phyloP scores from a whole-genome alignment of 2,329 filamentous ascomycete genomes.

The Pseudonectria buxi region DNA sequence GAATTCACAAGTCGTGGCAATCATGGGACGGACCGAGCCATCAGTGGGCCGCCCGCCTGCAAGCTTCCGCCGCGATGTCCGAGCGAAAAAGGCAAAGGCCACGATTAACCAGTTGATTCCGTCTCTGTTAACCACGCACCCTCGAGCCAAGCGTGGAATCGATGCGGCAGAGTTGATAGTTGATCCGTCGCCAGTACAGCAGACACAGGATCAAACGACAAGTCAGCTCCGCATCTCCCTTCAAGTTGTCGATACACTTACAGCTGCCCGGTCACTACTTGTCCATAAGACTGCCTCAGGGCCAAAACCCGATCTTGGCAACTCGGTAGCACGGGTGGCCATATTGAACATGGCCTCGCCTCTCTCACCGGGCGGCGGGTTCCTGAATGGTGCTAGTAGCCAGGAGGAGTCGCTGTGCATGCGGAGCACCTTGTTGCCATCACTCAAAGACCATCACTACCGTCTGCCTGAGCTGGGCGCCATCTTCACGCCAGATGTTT shows the following conservation, averaged over 20 bases:
- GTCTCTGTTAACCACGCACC: constrained; percentile 43
- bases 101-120: constrained; percentile 56
- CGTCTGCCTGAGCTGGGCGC: constrained; percentile 51
- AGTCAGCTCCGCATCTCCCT: constrained; percentile 30
- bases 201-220: background rate
- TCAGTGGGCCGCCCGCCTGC: constrained; percentile 17
- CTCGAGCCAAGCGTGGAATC: constrained; percentile 48
- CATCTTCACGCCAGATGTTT: constrained; percentile 50
- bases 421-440: constrained; percentile 52
- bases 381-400: constrained; percentile 51
- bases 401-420: constrained; percentile 58
- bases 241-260: constrained; percentile 44
- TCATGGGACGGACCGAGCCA: constrained; percentile 22
- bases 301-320: constrained; percentile 3
- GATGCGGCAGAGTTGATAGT: constrained; percentile 44
- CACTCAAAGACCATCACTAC: constrained; percentile 52
- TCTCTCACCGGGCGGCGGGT: constrained; percentile 53
- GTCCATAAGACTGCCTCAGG: background rate
- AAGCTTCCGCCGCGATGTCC: constrained; percentile 26
- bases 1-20: too few species aligned
- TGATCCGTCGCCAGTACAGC: constrained; percentile 18
- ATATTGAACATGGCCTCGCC: constrained; percentile 61
- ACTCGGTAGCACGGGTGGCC: constrained; percentile 32
- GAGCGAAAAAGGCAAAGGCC: constrained; percentile 49
- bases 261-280: constrained; percentile 34